phyloP scores from a whole-genome alignment of 1,284 basidiomycete species.

The Rhodofomes roseus region DNA sequence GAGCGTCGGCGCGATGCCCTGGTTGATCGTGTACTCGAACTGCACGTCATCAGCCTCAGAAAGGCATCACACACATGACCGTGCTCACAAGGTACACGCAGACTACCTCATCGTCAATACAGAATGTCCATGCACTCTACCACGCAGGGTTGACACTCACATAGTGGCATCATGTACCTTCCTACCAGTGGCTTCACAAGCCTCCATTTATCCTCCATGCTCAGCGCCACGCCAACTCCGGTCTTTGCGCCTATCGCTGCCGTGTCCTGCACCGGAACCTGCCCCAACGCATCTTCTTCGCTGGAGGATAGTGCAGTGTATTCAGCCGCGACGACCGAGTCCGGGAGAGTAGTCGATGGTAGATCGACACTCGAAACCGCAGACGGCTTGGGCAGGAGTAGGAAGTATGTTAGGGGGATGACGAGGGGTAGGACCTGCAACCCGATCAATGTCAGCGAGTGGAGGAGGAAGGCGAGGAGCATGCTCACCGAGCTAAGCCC shows the following conservation, averaged over 20 bases:
- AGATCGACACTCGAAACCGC: slow-evolving; percentile 35
- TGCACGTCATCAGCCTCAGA: slow-evolving; percentile 26
- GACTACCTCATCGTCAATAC: slow-evolving; percentile 40
- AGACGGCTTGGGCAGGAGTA: slow-evolving; percentile 64
- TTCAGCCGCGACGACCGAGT: slow-evolving; percentile 32
- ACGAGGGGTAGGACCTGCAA: slow-evolving; percentile 72
- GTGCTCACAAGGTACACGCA: slow-evolving; percentile 76
- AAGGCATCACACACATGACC: no score
- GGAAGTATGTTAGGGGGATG: slow-evolving; percentile 70
- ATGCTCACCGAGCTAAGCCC: slow-evolving; percentile 70
- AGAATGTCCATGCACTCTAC: background rate
- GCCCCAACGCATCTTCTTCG: slow-evolving; percentile 24
- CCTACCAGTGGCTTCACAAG: slow-evolving; percentile 71
- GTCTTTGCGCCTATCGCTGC: slow-evolving; percentile 12
- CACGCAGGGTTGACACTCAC: slow-evolving; percentile 40
- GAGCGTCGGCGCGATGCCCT: slow-evolving; percentile 90
- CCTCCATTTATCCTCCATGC: slow-evolving; percentile 69
- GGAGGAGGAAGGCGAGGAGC: background rate
- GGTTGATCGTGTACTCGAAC: slow-evolving; percentile 93
- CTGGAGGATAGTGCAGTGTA: slow-evolving; percentile 54
- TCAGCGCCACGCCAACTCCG: slow-evolving; percentile 45
- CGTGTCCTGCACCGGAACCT: background rate
- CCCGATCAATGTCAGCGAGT: background rate
- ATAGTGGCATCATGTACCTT: slow-evolving; percentile 80
- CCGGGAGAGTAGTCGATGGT: slow-evolving; percentile 36